Percentiles rank a stretch among this genome's conserved stretches.
Conservation (phyloP, 768 basidiomycete genomes). For the Hygrophorus russula region DNA sequence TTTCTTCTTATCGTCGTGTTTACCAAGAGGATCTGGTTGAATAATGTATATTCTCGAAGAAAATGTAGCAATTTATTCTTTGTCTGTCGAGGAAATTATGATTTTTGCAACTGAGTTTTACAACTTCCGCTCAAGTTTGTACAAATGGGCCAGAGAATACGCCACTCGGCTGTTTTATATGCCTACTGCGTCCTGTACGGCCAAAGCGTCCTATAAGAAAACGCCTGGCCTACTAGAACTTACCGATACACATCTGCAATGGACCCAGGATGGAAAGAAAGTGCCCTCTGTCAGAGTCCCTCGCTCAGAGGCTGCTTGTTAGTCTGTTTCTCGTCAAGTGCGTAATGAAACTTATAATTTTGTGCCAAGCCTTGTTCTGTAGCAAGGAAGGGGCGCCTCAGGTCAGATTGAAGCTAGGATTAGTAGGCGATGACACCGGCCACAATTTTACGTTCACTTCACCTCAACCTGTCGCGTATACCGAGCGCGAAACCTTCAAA, state of each 20-base stretch:
- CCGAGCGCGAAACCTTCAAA: slow-evolving; percentile 79
- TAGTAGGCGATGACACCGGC: slow-evolving; percentile 57
- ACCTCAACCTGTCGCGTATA: slow-evolving; percentile 46
- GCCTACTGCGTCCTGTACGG: slow-evolving; percentile 60
- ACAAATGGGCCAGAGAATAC: no score
- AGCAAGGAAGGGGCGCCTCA: slow-evolving; percentile 78
- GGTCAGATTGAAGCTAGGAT: slow-evolving; percentile 65
- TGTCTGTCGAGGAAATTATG: background rate
- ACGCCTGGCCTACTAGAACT: slow-evolving; percentile 63
- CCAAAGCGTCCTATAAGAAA: slow-evolving; percentile 82
- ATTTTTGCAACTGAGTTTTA: background rate
- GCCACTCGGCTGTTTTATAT: slow-evolving; percentile 22
- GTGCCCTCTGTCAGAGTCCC: slow-evolving; percentile 54
- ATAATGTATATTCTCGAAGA: background rate
- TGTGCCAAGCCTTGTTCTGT: slow-evolving; percentile 60
- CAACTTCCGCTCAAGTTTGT: slow-evolving; percentile 5
- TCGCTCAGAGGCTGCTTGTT: slow-evolving; percentile 50
- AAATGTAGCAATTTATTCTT: background rate
- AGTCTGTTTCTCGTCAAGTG: slow-evolving; percentile 17
- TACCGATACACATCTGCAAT: slow-evolving; percentile 61
- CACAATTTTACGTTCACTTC: slow-evolving; percentile 79
- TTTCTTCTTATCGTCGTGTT: no score
- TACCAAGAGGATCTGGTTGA: no score
- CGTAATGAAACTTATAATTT: slow-evolving; percentile 9
- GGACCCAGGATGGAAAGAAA: slow-evolving; percentile 66